A percentile compares a stretch with the other conserved stretches of the same genome.
Conservation (phyloP, 2,329 filamentous ascomycete genomes). For the Cytospora chrysosperma region DNA sequence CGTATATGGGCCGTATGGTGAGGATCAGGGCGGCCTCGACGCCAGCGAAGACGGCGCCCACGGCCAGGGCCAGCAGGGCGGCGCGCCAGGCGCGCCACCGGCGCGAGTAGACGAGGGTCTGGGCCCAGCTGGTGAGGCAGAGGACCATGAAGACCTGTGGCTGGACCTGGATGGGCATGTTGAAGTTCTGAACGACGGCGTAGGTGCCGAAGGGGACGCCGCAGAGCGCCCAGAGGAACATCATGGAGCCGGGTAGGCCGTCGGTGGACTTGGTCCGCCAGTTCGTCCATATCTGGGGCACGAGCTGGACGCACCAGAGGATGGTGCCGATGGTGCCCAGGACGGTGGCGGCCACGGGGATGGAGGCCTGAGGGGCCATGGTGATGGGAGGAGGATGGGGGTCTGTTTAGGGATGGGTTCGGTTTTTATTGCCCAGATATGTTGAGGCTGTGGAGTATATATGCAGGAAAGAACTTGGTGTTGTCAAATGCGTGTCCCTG, state of each 20-base stretch:
- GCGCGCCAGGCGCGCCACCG: constrained; percentile 50
- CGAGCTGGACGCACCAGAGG: constrained; percentile 42
- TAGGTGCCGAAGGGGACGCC: constrained; percentile 44
- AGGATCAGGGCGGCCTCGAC: constrained; percentile 57
- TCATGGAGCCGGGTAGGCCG: constrained; percentile 59
- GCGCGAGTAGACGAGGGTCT: constrained; percentile 41
- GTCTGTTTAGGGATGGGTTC: not conserved
- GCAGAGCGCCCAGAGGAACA: constrained; percentile 62
- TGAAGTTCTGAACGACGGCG: constrained; percentile 41
- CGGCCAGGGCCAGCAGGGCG: constrained; percentile 38
- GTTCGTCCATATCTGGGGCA: constrained; percentile 57
- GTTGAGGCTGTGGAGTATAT: not conserved
- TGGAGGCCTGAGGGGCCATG: constrained; percentile 22
- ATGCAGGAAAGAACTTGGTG: not conserved
- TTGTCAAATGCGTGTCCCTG: not conserved
- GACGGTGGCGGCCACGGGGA: constrained; percentile 22
- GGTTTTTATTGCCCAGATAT: not conserved
- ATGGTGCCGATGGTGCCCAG: constrained; percentile 34
- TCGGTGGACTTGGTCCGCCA: constrained; percentile 61
- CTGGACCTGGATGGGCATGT: constrained; percentile 44
- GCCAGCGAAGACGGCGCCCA: constrained; percentile 48
- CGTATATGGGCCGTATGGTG: constrained; percentile 55
- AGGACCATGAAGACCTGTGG: constrained; percentile 41
- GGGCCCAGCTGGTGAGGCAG: constrained; percentile 40
- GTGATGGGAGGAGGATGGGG: not conserved